Conservation (phyloP, 768 basidiomycete genomes). For the Termitomyces bulborhizus region DNA sequence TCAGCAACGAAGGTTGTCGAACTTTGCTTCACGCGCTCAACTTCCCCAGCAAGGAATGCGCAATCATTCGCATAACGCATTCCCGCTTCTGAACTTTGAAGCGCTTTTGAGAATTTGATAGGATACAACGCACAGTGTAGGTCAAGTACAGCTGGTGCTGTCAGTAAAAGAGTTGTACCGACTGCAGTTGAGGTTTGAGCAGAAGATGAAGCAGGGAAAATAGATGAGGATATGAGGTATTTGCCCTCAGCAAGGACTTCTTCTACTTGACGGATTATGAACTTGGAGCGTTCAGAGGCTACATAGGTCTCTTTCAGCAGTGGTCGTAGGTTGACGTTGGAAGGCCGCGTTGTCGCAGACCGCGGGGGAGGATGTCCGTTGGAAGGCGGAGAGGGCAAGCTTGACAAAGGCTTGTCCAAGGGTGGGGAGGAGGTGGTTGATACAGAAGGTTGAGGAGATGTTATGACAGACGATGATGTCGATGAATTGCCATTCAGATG, state of each 20-base stretch:
- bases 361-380: slow-evolving; percentile 9
- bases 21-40: slow-evolving; percentile 31
- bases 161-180: slow-evolving; percentile 53
- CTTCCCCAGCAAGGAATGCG: slow-evolving; percentile 52
- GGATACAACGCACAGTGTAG: slow-evolving; percentile 78
- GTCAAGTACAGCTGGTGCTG: slow-evolving; percentile 64
- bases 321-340: slow-evolving; percentile 14
- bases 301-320: slow-evolving; percentile 48
- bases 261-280: slow-evolving; percentile 50
- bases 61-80: slow-evolving; percentile 86
- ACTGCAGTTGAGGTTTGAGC: slow-evolving; percentile 27
- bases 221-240: slow-evolving; percentile 50
- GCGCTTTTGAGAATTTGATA: slow-evolving; percentile 41
- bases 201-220: slow-evolving; percentile 32
- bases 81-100: slow-evolving; percentile 44
- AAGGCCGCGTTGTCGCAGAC: slow-evolving; percentile 21
- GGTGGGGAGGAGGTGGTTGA: not conserved
- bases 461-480: slow-evolving; percentile 15
- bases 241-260: slow-evolving; percentile 63
- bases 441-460: slow-evolving; percentile 12
- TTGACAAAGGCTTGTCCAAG: slow-evolving; percentile 1
- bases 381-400: slow-evolving; percentile 8
- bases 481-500: slow-evolving; percentile 23
- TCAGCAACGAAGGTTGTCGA: slow-evolving; percentile 28
- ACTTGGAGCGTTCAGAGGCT: slow-evolving; percentile 52